These are phyloP conservation scores for Trichophyton rubrum DNA, from an alignment of 2,329 filamentous ascomycete species.

Conservation along the genomic window DNA sequence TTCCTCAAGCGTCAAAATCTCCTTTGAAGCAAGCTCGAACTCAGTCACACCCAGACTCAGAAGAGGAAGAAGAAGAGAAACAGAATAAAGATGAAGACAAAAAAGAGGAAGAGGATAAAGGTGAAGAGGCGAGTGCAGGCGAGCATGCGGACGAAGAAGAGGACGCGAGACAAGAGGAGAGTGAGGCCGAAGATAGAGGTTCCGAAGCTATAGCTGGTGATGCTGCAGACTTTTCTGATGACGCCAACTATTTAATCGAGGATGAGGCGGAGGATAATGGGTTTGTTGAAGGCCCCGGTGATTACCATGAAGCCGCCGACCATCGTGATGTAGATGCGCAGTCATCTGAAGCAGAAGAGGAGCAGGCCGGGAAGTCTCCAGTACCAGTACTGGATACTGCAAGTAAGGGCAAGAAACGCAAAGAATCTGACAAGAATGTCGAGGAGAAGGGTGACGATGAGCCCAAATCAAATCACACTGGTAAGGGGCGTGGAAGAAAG, in stretches of 20 bases:
- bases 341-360: slow-evolving; percentile 10
- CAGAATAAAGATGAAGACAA: slow-evolving; percentile 13
- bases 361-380: slow-evolving; percentile 11
- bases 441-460: not conserved
- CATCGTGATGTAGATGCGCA: slow-evolving; percentile 9
- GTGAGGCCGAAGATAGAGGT: slow-evolving; percentile 5
- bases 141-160: not conserved
- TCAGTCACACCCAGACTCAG: slow-evolving; percentile 20
- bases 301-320: slow-evolving; percentile 19
- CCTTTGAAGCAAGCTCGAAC: slow-evolving; percentile 27
- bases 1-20: slow-evolving; percentile 20
- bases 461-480: slow-evolving; percentile 9
- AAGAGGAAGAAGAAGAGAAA: slow-evolving; percentile 17
- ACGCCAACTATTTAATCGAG: slow-evolving; percentile 20
- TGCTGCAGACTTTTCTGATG: slow-evolving; percentile 26
- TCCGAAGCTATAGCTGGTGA: slow-evolving; percentile 15
- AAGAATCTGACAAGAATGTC: slow-evolving; percentile 4
- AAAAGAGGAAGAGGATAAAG: slow-evolving; percentile 16
- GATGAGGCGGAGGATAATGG: slow-evolving; percentile 20
- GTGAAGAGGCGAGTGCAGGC: not conserved
- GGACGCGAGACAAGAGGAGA: slow-evolving; percentile 8
- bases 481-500: slow-evolving; percentile 23
- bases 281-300: slow-evolving; percentile 18
- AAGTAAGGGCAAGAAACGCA: slow-evolving; percentile 12
- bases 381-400: slow-evolving; percentile 7